Evolutionary conservation across 805 yeast genomes (phyloP), one percentile per base, ranked within the genome.

Genomic region (Suhomyces canberraensis): DNA sequence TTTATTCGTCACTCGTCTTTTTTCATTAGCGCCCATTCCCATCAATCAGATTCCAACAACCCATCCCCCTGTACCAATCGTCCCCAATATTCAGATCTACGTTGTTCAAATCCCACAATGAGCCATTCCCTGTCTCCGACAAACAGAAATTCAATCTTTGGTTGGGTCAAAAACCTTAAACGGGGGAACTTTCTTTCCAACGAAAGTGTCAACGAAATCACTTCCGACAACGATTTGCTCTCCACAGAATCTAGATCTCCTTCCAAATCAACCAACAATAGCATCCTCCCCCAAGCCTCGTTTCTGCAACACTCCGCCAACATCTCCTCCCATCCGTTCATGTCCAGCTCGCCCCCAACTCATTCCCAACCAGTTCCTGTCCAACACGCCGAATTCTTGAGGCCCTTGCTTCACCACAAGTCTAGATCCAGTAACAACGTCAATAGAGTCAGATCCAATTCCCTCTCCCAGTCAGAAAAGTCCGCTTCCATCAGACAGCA

Each of bases 381-480:
- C 8, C 36, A 29, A 22, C 20, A 21, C 13, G 51, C 46, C 19
- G 56, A 64, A 50, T 45, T 59, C 50, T 41, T 66, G 26, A 63
- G 79, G 35, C 80, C 79, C 1, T 56, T 73, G 13, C 47, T 75
- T 25, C 68, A 74, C 33, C 76, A 71, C 45, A 74, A 75, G 48
- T 66, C 77, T 14, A 56, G 78, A 25, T 73, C 78, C 16, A 63
- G 77, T 11, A 74, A 71, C 47, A 69, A 69, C 46, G 67, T 69
- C 28, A 56, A 56, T 41, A 44, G 69, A 36, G 60, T 56, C 9
- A 48, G 71, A 15, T 64, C 74, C 6, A 66, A 70, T 59, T 46
- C 59, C 35, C 40, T 58, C 54, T 38, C 49, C 47, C 60, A 52
- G 29, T 43, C 47, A 48, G 69, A 46, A 19, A 50, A 50, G 41